These are phyloP conservation scores for Dryas integrifolia DNA, from an alignment of 331 rosid genomes.

Conservation along the genomic window DNA sequence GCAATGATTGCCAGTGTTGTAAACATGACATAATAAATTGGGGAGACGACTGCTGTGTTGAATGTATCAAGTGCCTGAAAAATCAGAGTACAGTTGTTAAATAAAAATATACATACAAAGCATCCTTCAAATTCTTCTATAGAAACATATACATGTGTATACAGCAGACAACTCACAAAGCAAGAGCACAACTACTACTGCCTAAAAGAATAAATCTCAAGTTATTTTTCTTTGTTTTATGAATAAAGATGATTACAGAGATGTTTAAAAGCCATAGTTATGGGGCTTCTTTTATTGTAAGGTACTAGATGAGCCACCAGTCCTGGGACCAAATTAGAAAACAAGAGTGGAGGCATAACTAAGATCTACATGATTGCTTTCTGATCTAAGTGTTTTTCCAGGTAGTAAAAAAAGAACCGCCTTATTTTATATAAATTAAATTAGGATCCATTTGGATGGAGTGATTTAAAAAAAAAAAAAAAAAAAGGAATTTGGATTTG, in stretches of 20 bases:
- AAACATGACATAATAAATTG: constrained; percentile 85
- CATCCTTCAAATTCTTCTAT: not conserved
- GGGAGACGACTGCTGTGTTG: constrained; percentile 84
- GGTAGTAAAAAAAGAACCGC: not conserved
- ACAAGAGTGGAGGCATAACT: not conserved
- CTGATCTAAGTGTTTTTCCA: not conserved
- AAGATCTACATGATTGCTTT: not conserved
- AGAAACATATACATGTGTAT: too few species aligned
- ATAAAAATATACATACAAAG: not conserved
- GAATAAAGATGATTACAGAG: too few species aligned
- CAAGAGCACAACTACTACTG: too few species aligned
- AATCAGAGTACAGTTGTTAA: constrained; percentile 25
- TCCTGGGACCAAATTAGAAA: not conserved
- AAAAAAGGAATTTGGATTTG: too few species aligned
- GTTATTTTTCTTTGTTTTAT: too few species aligned
- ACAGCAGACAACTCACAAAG: not conserved
- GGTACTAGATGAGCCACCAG: too few species aligned
- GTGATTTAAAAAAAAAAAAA: too few species aligned
- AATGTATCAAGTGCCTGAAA: constrained; percentile 92
- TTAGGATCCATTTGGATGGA: not conserved
- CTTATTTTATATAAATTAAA: too few species aligned
- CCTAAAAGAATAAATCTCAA: too few species aligned
- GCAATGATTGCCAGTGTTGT: constrained; percentile 76
- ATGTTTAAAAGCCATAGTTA: too few species aligned
- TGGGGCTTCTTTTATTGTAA: too few species aligned